Conservation (phyloP, 179 eudicot species). For the Corrigiola litoralis region DNA sequence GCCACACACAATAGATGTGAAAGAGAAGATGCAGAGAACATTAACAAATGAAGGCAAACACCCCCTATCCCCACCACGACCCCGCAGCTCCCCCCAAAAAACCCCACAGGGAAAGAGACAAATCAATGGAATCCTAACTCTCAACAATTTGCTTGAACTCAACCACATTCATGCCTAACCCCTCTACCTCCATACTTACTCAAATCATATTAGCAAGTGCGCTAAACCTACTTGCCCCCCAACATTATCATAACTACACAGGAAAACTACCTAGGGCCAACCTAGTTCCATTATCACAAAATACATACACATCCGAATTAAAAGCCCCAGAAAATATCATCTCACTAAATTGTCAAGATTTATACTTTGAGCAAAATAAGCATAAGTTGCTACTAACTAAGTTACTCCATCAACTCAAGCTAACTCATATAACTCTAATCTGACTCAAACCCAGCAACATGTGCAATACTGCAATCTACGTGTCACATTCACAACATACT, state of each 20-base stretch:
- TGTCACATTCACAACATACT: conserved; percentile 10
- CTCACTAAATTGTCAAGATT: neutral
- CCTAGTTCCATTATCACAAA: no score
- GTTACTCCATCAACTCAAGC: neutral
- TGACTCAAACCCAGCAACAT: neutral
- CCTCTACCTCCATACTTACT: no score
- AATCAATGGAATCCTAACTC: neutral
- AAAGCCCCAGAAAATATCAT: neutral
- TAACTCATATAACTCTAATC: neutral
- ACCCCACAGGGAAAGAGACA: conserved; percentile 5
- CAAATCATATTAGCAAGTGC: no score
- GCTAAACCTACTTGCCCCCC: no score
- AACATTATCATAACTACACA: no score
- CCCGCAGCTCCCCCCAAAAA: neutral
- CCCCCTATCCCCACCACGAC: neutral
- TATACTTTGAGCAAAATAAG: neutral
- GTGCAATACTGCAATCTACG: neutral
- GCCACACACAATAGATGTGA: neutral
- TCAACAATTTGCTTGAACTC: neutral
- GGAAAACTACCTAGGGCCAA: no score
- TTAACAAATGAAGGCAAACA: neutral
- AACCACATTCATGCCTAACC: neutral
- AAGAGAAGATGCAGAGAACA: neutral
- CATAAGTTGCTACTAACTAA: neutral
- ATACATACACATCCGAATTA: neutral